phyloP scores from a whole-genome alignment of 2,329 filamentous ascomycete genomes.

The Corynespora cassiicola region DNA sequence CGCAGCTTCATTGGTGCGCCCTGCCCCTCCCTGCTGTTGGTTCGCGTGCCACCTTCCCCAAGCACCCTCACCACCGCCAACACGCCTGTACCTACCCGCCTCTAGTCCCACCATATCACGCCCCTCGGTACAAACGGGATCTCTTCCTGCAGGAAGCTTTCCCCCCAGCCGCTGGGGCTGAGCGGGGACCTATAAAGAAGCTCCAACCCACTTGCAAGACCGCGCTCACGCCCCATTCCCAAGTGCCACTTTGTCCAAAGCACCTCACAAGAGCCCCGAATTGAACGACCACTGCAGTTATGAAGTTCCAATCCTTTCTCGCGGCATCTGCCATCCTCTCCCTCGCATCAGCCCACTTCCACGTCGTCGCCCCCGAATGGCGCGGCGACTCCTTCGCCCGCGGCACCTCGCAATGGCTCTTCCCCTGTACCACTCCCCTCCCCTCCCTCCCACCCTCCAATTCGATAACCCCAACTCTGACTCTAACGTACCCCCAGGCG shows the following conservation, averaged over 20 bases:
- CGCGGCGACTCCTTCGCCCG: slow-evolving; percentile 49
- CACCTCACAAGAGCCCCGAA: no score
- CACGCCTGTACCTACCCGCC: slow-evolving; percentile 23
- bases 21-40: slow-evolving; percentile 14
- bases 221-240: no score
- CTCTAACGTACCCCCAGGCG: slow-evolving; percentile 40
- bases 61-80: slow-evolving; percentile 16
- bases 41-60: slow-evolving; percentile 9
- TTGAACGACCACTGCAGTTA: no score
- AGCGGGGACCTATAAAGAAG: no score
- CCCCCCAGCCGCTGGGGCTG: no score
- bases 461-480: slow-evolving; percentile 4
- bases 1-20: no score
- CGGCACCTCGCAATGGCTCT: slow-evolving; percentile 46
- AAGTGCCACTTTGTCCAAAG: no score
- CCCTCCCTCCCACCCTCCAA: slow-evolving; percentile 1
- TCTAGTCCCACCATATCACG: slow-evolving; percentile 27
- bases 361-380: slow-evolving; percentile 50
- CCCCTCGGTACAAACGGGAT: no score
- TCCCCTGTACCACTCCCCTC: slow-evolving; percentile 43
- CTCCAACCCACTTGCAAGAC: no score
- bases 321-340: slow-evolving; percentile 34
- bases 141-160: no score
- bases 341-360: slow-evolving; percentile 51
- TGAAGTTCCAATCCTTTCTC: no score